These are phyloP conservation scores for Teunomyces tritomae DNA, from an alignment of 805 yeast species.

Conservation along the genomic window DNA sequence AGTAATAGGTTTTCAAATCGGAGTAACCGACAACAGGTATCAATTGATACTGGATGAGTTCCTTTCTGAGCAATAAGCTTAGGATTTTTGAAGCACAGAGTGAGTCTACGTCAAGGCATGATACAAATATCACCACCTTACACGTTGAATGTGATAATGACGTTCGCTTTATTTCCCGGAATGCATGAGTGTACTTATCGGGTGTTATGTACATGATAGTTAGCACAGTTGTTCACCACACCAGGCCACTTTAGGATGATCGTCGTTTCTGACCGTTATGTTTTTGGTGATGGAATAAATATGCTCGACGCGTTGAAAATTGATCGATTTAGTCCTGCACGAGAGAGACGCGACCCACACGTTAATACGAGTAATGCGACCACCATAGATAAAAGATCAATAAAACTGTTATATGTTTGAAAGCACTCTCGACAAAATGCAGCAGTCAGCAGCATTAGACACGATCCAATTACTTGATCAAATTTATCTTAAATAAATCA, in stretches of 20 bases:
- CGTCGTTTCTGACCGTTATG: neutral
- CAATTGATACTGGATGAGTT: conserved; percentile 80
- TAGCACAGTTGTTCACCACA: neutral
- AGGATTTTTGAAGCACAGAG: conserved; percentile 83
- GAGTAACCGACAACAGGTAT: conserved; percentile 91
- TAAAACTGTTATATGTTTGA: no score
- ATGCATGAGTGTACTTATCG: conserved; percentile 62
- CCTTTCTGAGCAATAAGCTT: conserved; percentile 67
- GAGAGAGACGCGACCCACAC: neutral
- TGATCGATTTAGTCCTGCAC: neutral
- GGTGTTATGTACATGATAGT: conserved; percentile 70
- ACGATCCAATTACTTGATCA: no score
- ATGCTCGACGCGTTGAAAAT: neutral
- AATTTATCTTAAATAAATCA: no score
- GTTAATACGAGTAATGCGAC: no score
- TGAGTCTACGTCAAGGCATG: conserved; percentile 89
- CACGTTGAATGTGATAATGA: conserved; percentile 92
- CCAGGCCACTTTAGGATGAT: neutral
- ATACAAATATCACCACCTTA: conserved; percentile 79
- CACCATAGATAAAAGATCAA: no score
- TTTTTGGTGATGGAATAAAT: neutral
- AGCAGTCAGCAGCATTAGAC: no score
- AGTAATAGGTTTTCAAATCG: conserved; percentile 66
- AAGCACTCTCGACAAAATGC: no score
- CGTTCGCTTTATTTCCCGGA: conserved; percentile 63